These are phyloP conservation scores for Nidularia pulvinata DNA, from an alignment of 768 basidiomycete genomes.

Conservation along the genomic window DNA sequence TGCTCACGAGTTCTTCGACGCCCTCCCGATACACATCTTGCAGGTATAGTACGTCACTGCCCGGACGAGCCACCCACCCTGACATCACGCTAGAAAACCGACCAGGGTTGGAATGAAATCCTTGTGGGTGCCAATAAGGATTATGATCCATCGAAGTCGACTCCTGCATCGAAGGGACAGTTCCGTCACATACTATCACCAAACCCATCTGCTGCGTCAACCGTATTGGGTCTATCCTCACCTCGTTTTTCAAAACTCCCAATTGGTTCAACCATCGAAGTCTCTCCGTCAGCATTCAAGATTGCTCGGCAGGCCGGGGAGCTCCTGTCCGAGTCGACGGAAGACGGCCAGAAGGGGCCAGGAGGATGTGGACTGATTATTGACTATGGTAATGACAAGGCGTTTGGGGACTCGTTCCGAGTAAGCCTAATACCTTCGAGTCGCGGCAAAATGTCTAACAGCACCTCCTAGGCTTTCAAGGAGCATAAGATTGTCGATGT, in stretches of 20 bases:
- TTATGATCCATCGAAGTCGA: conserved; percentile 7
- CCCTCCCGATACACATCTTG: conserved; percentile 88
- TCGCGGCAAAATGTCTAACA: neutral
- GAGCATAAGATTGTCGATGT: conserved; percentile 83
- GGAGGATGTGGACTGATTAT: conserved; percentile 76
- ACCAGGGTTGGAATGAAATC: conserved; percentile 86
- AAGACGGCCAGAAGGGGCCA: conserved; percentile 8
- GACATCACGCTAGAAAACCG: conserved; percentile 54
- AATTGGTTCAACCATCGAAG: conserved; percentile 75
- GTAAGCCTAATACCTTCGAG: conserved; percentile 41
- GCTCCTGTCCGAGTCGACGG: conserved; percentile 38
- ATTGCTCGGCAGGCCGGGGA: conserved; percentile 69
- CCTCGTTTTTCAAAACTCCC: conserved; percentile 70
- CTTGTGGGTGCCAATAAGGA: conserved; percentile 53
- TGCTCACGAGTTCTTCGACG: conserved; percentile 98
- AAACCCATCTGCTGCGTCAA: conserved; percentile 42
- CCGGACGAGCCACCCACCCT: neutral
- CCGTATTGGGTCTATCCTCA: conserved; percentile 65
- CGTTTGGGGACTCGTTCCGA: conserved; percentile 75
- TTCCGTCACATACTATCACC: conserved; percentile 72
- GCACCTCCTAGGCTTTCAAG: conserved; percentile 76
- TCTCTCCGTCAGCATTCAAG: conserved; percentile 71
- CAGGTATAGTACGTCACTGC: conserved; percentile 49
- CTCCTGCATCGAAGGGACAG: conserved; percentile 17
- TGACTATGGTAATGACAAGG: conserved; percentile 84